Base-by-base conservation (phyloP, 768 basidiomycete genomes). In the Lactarius sp. region DNA sequence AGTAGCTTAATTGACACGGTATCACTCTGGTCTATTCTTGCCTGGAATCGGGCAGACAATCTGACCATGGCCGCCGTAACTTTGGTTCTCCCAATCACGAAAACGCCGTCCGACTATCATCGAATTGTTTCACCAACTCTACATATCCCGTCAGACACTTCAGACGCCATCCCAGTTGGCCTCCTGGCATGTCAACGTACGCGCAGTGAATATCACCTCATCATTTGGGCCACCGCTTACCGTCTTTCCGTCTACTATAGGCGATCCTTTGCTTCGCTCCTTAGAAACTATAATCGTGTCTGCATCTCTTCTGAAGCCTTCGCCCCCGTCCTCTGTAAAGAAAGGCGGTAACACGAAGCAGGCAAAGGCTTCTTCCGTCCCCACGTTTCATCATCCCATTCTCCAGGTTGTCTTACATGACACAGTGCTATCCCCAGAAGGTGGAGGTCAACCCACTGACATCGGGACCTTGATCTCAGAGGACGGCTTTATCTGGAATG, bases 401-500 rank as follows among this genome's bases (percentile, higher is more conserved):
- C 79, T 90, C 52, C 86, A 90, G 69, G 75, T 92, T 8, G 78
- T 85, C 56, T 75, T 91, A 51, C 85, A 87, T 56, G 91, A 92
- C 70, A 91, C 89, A 0, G 80, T 88, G 13, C 81, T 91, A 52
- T 92, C 91, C 71, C 90, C 91, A 0, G 90, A 92, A 73, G 90
- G 89, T 9, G 85, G 90, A 12, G 92, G 92, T 0, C 91, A 93
- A 66, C 87, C 88, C 1, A 85, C 85, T 0, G 92, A 93, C 70
- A 83, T 83, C 31, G 90, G 90, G 1, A 55, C 77, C 13, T 75
- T 91, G 36, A 73, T 74, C 31, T 77, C 76, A 20, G 66, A 70
- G 3, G 78, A 83, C 68, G 79, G 79, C n/a, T 73, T 67, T 2
- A 58, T 71, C 12, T 86, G 85, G 82, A 75, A 80, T 14, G 86